Base-by-base conservation (phyloP, 1,284 basidiomycete genomes). In the Abortiporus biennis region DNA sequence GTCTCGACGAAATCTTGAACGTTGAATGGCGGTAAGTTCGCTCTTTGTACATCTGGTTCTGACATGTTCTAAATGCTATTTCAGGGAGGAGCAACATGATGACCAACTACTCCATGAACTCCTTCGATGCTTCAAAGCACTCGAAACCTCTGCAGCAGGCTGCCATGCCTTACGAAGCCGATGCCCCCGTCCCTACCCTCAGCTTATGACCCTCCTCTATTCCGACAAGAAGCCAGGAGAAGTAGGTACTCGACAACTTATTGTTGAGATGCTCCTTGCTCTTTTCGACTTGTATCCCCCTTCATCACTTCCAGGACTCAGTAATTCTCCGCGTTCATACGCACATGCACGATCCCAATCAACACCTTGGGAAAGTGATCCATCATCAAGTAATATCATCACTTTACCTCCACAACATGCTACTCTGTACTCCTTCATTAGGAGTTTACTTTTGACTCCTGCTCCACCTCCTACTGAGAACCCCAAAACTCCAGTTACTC, bases 161-260 rank as follows among this genome's bases (percentile, higher is more conserved):
- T 87, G 78, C 54, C 76, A 77, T 22, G 92, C 93, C 1, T 74
- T 99, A 2, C 81, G 90, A 9, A 83, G 78, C 47, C 80, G 80
- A 19, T 85, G 85, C 40, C 93, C 94, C 0, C 79, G 81, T 0
- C 96, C 96, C 0, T 97, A 92, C 59, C 70, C 75, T 1, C 85
- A 91, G 46, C 72, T 99, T 6, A 73, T 92, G 11, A 68, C 79
- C 2, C 74, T 99, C 2, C 72, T 99, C 3, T 98, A 91, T 64
- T 94, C 92, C 1, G 94, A 97, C 67, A 98, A 98, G 70, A 94
- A 93, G 59, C 95, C 95, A 0, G 95, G 95, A 31, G 95, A 99
- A 41, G 72, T 98, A 2, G 74, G 80, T 1, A 88, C 90, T 3
- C 80, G 94, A 30, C 92, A 95, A 57, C 75, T 97, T 39, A 92